A percentile compares a stretch with the other conserved stretches of the same genome.
These are phyloP conservation scores for Penicillium sp. DNA, from an alignment of 2,329 filamentous ascomycete species.

Conservation along the genomic window DNA sequence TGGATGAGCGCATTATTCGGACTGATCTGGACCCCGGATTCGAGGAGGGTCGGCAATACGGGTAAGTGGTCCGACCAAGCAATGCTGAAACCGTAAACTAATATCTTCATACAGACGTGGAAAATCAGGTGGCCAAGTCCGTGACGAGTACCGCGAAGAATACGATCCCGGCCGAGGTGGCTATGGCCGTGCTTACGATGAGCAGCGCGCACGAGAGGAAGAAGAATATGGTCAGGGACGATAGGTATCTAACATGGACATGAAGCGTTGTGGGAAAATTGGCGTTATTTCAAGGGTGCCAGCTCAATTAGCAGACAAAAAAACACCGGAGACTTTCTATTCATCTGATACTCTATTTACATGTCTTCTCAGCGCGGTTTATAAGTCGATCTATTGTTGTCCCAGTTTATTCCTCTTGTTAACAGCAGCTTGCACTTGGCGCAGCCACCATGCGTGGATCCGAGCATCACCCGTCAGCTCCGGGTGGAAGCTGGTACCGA, in stretches of 20 bases:
- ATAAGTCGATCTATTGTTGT: conserved; percentile 14
- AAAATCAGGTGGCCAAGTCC: conserved; percentile 93
- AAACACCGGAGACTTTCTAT: conserved; percentile 26
- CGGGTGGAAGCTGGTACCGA: conserved; percentile 94
- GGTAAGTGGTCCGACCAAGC: conserved; percentile 45
- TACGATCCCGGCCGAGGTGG: conserved; percentile 94
- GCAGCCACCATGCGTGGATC: conserved; percentile 93
- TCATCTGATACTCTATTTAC: conserved; percentile 29
- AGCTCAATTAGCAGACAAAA: conserved; percentile 30
- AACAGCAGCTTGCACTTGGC: conserved; percentile 59
- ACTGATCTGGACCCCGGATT: conserved; percentile 96
- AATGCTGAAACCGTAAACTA: conserved; percentile 9
- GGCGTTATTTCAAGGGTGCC: conserved; percentile 36
- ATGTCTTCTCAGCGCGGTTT: conserved; percentile 15
- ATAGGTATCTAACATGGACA: conserved; percentile 34
- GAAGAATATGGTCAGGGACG: conserved; percentile 60
- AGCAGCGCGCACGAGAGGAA: conserved; percentile 57
- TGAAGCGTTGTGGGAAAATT: conserved; percentile 25
- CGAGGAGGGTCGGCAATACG: conserved; percentile 93
- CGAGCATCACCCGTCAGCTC: conserved; percentile 85
- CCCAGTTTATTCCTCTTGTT: conserved; percentile 26
- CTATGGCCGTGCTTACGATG: conserved; percentile 74
- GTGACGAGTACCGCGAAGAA: conserved; percentile 96
- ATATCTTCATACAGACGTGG: conserved; percentile 58
- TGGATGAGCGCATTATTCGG: conserved; percentile 94